Conservation (phyloP, 306 rosid species). For the Malus sieversii region DNA sequence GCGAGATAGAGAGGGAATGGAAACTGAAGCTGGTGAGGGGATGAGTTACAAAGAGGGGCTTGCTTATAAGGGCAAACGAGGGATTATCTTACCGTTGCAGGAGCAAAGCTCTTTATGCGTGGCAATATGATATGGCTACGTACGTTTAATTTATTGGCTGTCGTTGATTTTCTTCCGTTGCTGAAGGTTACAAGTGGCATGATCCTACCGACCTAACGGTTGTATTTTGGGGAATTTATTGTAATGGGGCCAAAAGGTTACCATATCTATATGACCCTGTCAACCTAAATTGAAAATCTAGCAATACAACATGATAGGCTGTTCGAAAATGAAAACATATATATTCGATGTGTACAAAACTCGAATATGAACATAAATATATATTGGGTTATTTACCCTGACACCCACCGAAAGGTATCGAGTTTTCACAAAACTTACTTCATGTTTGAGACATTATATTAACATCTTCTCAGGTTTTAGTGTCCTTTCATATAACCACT, state of each 20-base stretch:
- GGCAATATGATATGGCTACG: background rate
- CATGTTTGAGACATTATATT: no score
- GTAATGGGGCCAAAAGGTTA: background rate
- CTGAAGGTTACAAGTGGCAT: slow-evolving; percentile 4
- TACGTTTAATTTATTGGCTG: background rate
- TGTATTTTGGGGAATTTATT: background rate
- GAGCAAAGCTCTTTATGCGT: background rate
- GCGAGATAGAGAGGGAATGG: background rate
- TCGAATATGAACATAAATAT: background rate
- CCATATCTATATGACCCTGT: no score
- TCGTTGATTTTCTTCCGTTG: background rate
- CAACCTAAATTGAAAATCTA: background rate
- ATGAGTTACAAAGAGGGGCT: background rate
- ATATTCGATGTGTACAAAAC: background rate
- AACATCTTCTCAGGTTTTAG: no score
- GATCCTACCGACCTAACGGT: slow-evolving; percentile 17
- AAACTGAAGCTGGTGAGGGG: background rate
- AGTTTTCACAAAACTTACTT: no score
- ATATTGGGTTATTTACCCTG: no score
- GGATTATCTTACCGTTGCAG: slow-evolving; percentile 11
- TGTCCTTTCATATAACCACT: no score
- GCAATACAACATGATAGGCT: background rate
- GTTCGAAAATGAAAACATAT: background rate
- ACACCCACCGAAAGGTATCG: no score
- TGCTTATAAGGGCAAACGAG: background rate